These are phyloP conservation scores for Russula lepida DNA, from an alignment of 768 basidiomycete genomes.

Conservation along the genomic window DNA sequence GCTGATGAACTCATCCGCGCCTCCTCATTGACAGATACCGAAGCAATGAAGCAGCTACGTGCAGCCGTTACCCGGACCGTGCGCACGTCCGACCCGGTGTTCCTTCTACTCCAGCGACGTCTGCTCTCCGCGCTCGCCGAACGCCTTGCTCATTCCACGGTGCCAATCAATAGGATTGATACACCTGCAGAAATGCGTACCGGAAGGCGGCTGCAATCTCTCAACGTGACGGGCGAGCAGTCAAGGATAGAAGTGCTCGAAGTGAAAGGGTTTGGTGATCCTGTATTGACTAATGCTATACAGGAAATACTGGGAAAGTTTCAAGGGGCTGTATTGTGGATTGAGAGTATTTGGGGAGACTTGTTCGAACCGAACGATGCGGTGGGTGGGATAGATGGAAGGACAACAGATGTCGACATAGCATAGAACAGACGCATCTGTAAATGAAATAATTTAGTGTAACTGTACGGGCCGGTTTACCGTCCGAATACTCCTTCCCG, in stretches of 20 bases:
- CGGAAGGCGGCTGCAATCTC: constrained; percentile 9
- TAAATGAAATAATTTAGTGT: too few relatives aligned
- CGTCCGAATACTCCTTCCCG: neutral
- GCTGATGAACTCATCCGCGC: constrained; percentile 66
- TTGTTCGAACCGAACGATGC: constrained; percentile 23
- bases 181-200: constrained; percentile 8
- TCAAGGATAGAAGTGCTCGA: constrained; percentile 16
- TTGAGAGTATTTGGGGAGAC: constrained; percentile 47
- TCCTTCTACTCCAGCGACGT: constrained; percentile 51
- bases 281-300: constrained; percentile 39
- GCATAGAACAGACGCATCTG: neutral
- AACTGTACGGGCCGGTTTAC: neutral
- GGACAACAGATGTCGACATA: neutral
- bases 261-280: constrained; percentile 65
- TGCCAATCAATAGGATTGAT: constrained; percentile 5
- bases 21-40: constrained; percentile 33
- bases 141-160: constrained; percentile 22
- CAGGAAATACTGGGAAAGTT: constrained; percentile 37
- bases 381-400: neutral
- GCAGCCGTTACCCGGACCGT: constrained; percentile 57
- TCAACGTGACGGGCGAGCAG: neutral
- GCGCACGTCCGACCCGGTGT: constrained; percentile 56
- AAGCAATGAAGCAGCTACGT: constrained; percentile 45
- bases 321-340: constrained; percentile 42
- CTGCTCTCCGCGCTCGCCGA: constrained; percentile 36